A percentile compares a stretch with the other conserved stretches of the same genome.
Evolutionary conservation across 768 basidiomycete species (phyloP).

Genomic region (Lactarius tabidus): DNA sequence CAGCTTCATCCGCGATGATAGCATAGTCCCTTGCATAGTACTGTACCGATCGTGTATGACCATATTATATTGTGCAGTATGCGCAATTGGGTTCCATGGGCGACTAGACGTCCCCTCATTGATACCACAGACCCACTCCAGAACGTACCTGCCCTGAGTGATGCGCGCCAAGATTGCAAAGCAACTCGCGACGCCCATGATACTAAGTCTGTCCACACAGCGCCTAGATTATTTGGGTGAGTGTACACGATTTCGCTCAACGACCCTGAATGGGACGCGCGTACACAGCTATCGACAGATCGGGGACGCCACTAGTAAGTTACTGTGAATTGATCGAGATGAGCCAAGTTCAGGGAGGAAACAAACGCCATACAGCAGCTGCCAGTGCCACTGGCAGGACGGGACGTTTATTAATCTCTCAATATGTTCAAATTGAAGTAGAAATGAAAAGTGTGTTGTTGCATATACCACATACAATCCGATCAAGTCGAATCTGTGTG

Average conservation of each 20-base stretch:
- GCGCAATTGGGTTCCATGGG: too few relatives aligned
- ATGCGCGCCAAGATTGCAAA: conserved; percentile 9
- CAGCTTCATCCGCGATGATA: background rate
- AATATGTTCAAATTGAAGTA: too few relatives aligned
- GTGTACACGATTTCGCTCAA: background rate
- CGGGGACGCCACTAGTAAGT: background rate
- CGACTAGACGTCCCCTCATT: too few relatives aligned
- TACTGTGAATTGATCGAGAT: too few relatives aligned
- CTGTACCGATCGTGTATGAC: background rate
- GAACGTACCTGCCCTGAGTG: background rate
- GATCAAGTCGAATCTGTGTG: too few relatives aligned
- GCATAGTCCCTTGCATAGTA: background rate
- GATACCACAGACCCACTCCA: conserved; percentile 2
- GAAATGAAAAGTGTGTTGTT: too few relatives aligned
- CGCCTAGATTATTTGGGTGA: background rate
- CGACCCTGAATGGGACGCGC: background rate
- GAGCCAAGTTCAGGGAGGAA: too few relatives aligned
- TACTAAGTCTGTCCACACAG: background rate
- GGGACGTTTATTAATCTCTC: too few relatives aligned
- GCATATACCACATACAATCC: too few relatives aligned
- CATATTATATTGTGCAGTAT: background rate
- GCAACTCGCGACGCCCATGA: conserved; percentile 5
- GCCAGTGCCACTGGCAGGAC: too few relatives aligned
- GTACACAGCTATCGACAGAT: background rate
- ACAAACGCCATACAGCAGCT: too few relatives aligned